Evolutionary conservation across 2,329 filamentous ascomycete genomes (phyloP).

Genomic region (Xylariomycetidae sp.): DNA sequence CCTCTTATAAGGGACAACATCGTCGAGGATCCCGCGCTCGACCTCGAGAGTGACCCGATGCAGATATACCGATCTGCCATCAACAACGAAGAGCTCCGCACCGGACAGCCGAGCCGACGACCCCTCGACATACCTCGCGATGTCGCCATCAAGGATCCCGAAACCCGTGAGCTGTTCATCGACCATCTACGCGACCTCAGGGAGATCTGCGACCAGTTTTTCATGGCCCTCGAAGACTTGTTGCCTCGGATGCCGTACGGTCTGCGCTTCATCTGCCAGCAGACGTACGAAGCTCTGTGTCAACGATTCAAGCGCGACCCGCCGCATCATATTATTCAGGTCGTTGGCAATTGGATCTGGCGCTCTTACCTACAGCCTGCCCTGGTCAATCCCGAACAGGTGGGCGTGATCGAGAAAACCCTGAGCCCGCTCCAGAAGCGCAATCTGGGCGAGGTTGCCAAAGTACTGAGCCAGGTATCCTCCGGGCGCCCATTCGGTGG

Average conservation of each 20-base stretch:
- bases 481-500: slow-evolving; percentile 87
- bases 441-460: slow-evolving; percentile 84
- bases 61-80: slow-evolving; percentile 95
- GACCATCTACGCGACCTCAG: slow-evolving; percentile 89
- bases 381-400: slow-evolving; percentile 82
- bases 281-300: slow-evolving; percentile 76
- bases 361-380: slow-evolving; percentile 89
- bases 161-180: slow-evolving; percentile 89
- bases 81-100: slow-evolving; percentile 94
- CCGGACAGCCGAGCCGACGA: slow-evolving; percentile 75
- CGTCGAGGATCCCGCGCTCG: slow-evolving; percentile 83
- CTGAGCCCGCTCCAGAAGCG: slow-evolving; percentile 89
- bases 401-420: slow-evolving; percentile 85
- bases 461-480: slow-evolving; percentile 84
- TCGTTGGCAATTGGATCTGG: slow-evolving; percentile 91
- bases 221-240: slow-evolving; percentile 74
- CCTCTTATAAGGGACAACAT: slow-evolving; percentile 87
- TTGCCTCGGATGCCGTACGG: slow-evolving; percentile 90
- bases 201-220: slow-evolving; percentile 90
- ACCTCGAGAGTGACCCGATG: slow-evolving; percentile 94
- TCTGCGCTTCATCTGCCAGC: slow-evolving; percentile 79
- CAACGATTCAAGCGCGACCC: slow-evolving; percentile 77
- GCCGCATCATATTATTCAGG: slow-evolving; percentile 70
- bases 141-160: slow-evolving; percentile 89
- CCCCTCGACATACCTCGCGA: slow-evolving; percentile 84